Evolutionary conservation across 2,329 filamentous ascomycete species (phyloP), one percentile per base, ranked within the genome.

Genomic region (Aspergillus costaricaensis): DNA sequence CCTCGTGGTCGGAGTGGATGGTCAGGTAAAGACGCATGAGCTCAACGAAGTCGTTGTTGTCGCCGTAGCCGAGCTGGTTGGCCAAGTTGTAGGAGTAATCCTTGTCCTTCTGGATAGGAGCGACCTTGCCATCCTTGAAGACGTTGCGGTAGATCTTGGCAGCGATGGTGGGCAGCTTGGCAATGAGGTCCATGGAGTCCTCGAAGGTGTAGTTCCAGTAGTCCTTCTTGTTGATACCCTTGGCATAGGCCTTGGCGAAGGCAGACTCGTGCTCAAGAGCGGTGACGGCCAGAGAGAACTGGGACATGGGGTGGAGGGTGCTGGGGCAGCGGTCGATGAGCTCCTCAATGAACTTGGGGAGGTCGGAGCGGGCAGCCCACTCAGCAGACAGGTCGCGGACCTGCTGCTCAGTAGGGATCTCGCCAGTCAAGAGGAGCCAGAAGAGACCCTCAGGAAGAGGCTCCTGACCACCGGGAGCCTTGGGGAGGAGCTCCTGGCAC

Each of bases 141-240:
- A 98, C 90, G 81, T 99, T 99, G 85, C 96, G 95, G 89, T 99
- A 99, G 87, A 99, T 99, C 84, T 92, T 92, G 67, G 95, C 85
- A 67, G 95, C 95, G 75, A 99, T 97, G 79, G 92, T 97, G 78
- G 95, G 95, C 73, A 99, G 91, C 89, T 98, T 98, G 77, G 95
- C 95, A 79, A 99, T 99, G 79, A 99, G 86, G 83, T 99, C 94
- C 94, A 99, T 98, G 65, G 93, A 95, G 84, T 99, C 95, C 88
- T 99, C 95, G 76, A 96, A 99, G 72, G 93, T 97, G 87, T 98
- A 93, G 81, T 89, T 88, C 95, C 95, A 99, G 91, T 99, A 99
- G 73, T 98, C 92, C 82, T 93, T 91, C 91, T 99, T 99, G 88
- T 94, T 95, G 77, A 99, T 91, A 77, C 95, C 95, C 88, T 96